These are phyloP conservation scores for Castanospermum australe DNA, from an alignment of 306 rosid genomes.

Conservation along the genomic window DNA sequence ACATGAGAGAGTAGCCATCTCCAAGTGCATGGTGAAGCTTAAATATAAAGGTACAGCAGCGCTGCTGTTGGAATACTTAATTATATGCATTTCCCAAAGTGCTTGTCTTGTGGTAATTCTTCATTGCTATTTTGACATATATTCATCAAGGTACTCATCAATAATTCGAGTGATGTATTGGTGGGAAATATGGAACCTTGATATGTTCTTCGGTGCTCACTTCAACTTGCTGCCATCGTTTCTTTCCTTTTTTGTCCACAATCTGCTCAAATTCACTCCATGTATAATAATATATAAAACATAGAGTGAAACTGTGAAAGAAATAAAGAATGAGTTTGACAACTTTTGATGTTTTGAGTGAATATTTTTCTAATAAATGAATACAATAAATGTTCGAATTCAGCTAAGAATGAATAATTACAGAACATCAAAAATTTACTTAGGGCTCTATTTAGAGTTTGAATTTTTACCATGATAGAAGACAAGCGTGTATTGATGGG, in stretches of 20 bases:
- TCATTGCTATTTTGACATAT: conserved; percentile 20
- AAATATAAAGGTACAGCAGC: conserved; percentile 29
- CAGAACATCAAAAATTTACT: too few species aligned
- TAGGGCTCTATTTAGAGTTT: too few species aligned
- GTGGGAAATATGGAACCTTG: conserved; percentile 22
- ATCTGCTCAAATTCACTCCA: conserved; percentile 16
- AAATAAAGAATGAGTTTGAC: too few species aligned
- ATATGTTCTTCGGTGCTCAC: conserved; percentile 38
- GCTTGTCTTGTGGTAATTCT: conserved; percentile 18
- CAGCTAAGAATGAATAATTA: neutral
- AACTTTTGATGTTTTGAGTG: too few species aligned
- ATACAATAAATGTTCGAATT: too few species aligned
- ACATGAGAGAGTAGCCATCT: conserved; percentile 53
- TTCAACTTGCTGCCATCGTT: conserved; percentile 37
- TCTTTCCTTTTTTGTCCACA: conserved; percentile 9
- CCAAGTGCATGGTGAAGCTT: conserved; percentile 54
- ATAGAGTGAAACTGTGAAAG: too few species aligned
- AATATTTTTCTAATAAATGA: too few species aligned
- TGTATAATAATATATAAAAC: too few species aligned
- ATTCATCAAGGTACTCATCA: conserved; percentile 32
- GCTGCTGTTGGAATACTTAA: conserved; percentile 44
- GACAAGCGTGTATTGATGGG: conserved; percentile 40
- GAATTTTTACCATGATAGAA: too few species aligned
- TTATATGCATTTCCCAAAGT: conserved; percentile 43
- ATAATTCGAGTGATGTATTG: neutral